Base-by-base conservation (phyloP, 202 grass and related monocot species). In the Zizania palustris region DNA sequence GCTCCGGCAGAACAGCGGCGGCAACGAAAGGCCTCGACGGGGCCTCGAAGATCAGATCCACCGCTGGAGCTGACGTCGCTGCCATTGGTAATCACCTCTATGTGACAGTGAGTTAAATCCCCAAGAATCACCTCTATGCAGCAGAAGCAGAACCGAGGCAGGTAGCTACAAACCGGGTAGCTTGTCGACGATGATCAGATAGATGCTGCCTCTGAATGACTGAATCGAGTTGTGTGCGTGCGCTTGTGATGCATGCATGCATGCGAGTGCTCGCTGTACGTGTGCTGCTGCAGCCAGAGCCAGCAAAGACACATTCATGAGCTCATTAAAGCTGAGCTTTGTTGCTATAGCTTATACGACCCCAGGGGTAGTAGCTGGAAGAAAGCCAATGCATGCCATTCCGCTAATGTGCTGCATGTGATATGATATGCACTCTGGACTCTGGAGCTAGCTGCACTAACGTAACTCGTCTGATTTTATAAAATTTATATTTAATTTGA, bases 161-260 rank as follows among this genome's bases (percentile, higher is more conserved):
- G 59, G 69, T 54, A n/a, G 43, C 9, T 11, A 7, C 51, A 20
- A 45, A 10, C 10, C 11, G 11, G 44, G 9, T 45, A 45, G 16
- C 50, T 54, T 15, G 18, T 54, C 6, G 6, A 54, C 6, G 6
- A 54, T 54, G 16, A 54, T 15, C 3, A 54, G 18, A 5, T 18
- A 42, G 40, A 42, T 42, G 40, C 40, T 54, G 50, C 50, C 16
- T 55, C n/a, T 3, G 50, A 21, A 66, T 4, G n/a, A 38, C n/a
- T 3, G 50, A 21, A 66, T 4, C 28, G 48, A 60, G 54, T 60
- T 11, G 5, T 44, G 65, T n/a, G 51, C 28, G 12, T 50, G 14
- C 53, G 34, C 51, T 42, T 49, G 54, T 76, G 81, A 81, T 83
- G 80, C 72, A 60, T 59, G 68, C 60, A 81, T 83, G 80, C 72